Evolutionary conservation across 768 basidiomycete genomes (phyloP).

Genomic region (Boletus pseudopeckii): DNA sequence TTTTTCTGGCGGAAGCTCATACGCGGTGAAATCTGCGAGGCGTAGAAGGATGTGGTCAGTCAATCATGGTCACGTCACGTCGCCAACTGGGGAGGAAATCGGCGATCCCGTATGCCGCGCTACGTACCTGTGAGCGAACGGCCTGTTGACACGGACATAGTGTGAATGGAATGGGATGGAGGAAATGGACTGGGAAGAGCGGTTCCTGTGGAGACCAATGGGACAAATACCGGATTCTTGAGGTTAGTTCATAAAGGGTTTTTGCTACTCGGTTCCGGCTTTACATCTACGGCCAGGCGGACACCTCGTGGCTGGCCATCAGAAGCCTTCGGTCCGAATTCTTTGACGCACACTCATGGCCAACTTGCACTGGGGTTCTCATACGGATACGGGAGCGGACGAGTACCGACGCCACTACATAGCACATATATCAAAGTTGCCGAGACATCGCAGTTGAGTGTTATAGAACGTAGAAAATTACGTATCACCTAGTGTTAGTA

Average conservation of each 20-base stretch:
- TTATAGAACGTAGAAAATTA: neutral
- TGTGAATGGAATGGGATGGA: neutral
- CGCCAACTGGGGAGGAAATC: neutral
- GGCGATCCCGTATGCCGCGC: neutral
- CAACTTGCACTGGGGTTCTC: neutral
- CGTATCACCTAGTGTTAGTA: neutral
- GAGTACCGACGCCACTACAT: neutral
- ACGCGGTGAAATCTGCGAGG: slow-evolving; percentile 8
- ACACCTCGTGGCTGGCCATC: neutral
- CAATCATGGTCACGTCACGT: neutral
- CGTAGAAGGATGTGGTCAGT: neutral
- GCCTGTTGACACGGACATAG: neutral
- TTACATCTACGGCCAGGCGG: neutral
- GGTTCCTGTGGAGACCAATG: neutral
- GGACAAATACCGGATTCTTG: neutral
- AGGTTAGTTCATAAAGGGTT: neutral
- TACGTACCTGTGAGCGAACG: slow-evolving; percentile 8
- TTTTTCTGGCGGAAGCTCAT: slow-evolving; percentile 8
- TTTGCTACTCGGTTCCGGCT: neutral
- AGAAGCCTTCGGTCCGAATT: neutral
- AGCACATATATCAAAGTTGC: neutral
- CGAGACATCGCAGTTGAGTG: neutral
- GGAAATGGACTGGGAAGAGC: neutral
- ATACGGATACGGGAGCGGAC: neutral
- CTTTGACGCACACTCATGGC: neutral